Evolutionary conservation across 2,329 filamentous ascomycete genomes (phyloP).

Genomic region (Lithohypha guttulata): DNA sequence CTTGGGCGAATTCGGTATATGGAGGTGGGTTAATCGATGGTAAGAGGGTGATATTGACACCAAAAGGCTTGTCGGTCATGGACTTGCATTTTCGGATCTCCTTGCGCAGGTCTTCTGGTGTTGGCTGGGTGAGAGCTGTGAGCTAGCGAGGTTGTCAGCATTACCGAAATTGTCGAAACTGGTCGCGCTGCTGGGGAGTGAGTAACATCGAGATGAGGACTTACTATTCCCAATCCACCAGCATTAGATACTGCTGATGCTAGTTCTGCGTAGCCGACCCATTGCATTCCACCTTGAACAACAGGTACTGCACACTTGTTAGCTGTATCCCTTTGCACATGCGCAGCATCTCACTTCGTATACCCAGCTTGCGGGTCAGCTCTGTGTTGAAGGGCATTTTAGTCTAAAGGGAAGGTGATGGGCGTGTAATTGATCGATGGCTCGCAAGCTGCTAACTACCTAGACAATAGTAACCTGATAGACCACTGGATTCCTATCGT

Average conservation of each 20-base stretch:
- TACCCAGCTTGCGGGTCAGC: conserved; percentile 50
- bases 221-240: conserved; percentile 41
- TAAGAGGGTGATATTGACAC: conserved; percentile 88
- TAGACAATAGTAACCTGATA: not conserved
- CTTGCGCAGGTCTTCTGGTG: conserved; percentile 79
- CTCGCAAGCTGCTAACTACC: not conserved
- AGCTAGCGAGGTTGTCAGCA: conserved; percentile 26
- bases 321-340: conserved; percentile 1
- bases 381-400: conserved; percentile 55
- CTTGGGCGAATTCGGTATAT: conserved; percentile 83
- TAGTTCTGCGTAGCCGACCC: conserved; percentile 45
- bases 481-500: too few relatives aligned
- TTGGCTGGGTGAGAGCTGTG: conserved; percentile 70
- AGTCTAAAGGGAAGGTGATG: not conserved
- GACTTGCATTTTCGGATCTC: conserved; percentile 81
- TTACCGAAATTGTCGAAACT: too few relatives aligned
- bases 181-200: conserved; percentile 5
- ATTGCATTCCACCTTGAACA: conserved; percentile 46
- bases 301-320: conserved; percentile 31
- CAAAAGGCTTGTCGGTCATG: conserved; percentile 59
- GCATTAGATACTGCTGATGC: conserved; percentile 43
- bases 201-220: not conserved
- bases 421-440: too few relatives aligned
- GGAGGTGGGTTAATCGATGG: conserved; percentile 82
- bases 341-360: conserved; percentile 28